Evolutionary conservation across 257 asterid species (phyloP).

Genomic region (Solanum medicagineum): DNA sequence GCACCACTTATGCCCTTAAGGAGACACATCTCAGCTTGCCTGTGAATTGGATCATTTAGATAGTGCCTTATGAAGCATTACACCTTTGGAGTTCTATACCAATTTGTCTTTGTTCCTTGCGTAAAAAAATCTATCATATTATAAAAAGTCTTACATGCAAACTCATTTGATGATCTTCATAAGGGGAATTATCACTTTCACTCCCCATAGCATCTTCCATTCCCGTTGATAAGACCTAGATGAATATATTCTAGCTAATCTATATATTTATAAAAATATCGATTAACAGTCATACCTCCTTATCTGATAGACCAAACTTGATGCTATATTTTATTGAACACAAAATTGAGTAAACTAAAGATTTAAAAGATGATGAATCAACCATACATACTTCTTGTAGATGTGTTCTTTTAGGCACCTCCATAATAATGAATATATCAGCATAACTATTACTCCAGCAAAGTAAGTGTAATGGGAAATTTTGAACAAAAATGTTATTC

Average conservation of each 20-base stretch:
- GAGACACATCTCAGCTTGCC: not conserved
- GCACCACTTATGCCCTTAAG: not conserved
- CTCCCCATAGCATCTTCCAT: slow-evolving; percentile 3
- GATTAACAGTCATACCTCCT: slow-evolving; percentile 12
- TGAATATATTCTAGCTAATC: not conserved
- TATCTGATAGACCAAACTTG: slow-evolving; percentile 26
- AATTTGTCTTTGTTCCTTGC: not conserved
- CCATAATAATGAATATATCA: not conserved
- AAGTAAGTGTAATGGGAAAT: not conserved
- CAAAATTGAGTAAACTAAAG: slow-evolving; percentile 30
- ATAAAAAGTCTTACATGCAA: slow-evolving; percentile 32
- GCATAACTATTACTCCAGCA: not conserved
- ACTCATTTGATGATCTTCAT: slow-evolving; percentile 41
- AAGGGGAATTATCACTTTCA: slow-evolving; percentile 15
- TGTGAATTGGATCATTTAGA: not conserved
- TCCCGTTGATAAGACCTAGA: slow-evolving; percentile 23
- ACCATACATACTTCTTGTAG: slow-evolving; percentile 1
- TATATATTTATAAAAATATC: not conserved
- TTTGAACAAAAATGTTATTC: not conserved
- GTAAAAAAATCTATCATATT: not conserved
- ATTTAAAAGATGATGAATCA: not conserved
- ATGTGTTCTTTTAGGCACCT: slow-evolving; percentile 23
- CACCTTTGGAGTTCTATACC: not conserved
- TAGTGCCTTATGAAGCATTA: not conserved
- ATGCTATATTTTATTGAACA: slow-evolving; percentile 30